Base-by-base conservation (phyloP, 2,329 filamentous ascomycete genomes). In the Colletotrichum endophyticum region DNA sequence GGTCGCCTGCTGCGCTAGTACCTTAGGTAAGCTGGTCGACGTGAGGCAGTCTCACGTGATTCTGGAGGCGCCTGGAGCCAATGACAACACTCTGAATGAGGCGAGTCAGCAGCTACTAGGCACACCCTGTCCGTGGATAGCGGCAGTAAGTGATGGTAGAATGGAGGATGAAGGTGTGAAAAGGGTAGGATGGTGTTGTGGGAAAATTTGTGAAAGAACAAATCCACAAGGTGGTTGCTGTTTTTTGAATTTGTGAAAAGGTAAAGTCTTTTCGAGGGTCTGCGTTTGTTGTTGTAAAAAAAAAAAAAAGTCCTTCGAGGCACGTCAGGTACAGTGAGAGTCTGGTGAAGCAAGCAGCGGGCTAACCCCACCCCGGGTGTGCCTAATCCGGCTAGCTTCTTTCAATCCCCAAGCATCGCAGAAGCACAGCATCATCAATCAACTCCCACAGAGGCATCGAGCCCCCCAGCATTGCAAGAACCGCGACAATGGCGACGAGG, bases 401-500 rank as follows among this genome's bases (percentile, higher is more conserved):
- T 76, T 39, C 70, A 44, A 74, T 74, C 28, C 59, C 71, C 66
- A 69, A 66, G 64, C 57, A 74, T 74, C 71, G 27, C 71, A 61
- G 71, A 66, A 70, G 64, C 64, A 73, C 72, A 72, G 75, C 70
- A 78, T 78, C 69, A 69, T 77, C 75, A 77, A 76, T 27, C 77
- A 75, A 63, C 74, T 69, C 69, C 71, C 71, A 77, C 49, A 78
- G 76, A 76, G 75, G 75, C 73, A 78, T 72, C 72, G 66, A 76
- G 66, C 72, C 75, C 59, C 76, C 70, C 56, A 76, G 70, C 67
- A 76, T 73, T 68, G 64, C 64, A 76, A 76, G 64, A 70, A 73
- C 59, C 70, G 72, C 83, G 82, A 87, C 83, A 84, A 93, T 93
- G 92, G 91, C 91, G 85, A 91, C 88, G 86, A 91, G 89, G 84